Evolutionary conservation across 176 grass and related monocot species (phyloP).

Genomic region (barley (Hordeum vulgare)): MorexV3_pseudomolecules_assembly NC_058520.1:8668406-8668905

Average conservation of each 20-base stretch:
- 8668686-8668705: constrained; percentile 21
- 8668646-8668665: accelerated
- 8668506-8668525: background rate
- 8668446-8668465: background rate
- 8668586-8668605: background rate
- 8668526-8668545: background rate
- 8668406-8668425: background rate
- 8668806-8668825: background rate
- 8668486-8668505: background rate
- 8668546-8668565: background rate
- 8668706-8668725: background rate
- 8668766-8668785: background rate
- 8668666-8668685: constrained; percentile 8
- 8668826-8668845: background rate
- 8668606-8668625: background rate
- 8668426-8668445: background rate
- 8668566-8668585: background rate
- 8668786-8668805: constrained; percentile 22
- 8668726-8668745: background rate
- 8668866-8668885: background rate
- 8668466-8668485: background rate
- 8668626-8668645: background rate
- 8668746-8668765: background rate
- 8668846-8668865: background rate
- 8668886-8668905: background rate